Conservation (phyloP, 2,329 filamentous ascomycete species). For the Clonostachys solani region DNA sequence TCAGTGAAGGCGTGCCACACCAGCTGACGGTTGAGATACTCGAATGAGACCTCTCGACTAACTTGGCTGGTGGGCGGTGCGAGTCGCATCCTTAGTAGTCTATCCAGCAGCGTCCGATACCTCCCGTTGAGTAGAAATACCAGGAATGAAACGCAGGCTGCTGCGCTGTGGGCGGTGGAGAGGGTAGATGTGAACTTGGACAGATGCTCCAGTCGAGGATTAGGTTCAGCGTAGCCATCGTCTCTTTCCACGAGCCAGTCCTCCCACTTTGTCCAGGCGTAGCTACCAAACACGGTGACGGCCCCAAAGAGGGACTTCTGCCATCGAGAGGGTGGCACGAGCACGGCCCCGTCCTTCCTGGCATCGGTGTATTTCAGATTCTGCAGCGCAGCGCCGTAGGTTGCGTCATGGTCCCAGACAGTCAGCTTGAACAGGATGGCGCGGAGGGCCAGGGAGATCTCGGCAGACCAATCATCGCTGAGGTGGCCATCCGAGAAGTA, state of each 20-base stretch:
- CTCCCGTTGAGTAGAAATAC: constrained; percentile 87
- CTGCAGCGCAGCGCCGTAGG: constrained; percentile 89
- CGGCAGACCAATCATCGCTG: constrained; percentile 80
- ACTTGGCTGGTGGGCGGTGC: constrained; percentile 82
- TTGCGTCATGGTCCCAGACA: constrained; percentile 94
- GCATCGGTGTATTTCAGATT: constrained; percentile 89
- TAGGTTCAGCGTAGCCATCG: constrained; percentile 65
- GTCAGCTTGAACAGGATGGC: constrained; percentile 88
- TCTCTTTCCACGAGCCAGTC: constrained; percentile 75
- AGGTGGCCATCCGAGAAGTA: constrained; percentile 74
- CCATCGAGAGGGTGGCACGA: constrained; percentile 68
- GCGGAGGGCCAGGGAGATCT: constrained; percentile 75
- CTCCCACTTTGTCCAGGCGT: constrained; percentile 91
- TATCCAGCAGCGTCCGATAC: constrained; percentile 87
- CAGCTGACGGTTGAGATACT: constrained; percentile 94
- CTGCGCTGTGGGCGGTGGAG: constrained; percentile 73
- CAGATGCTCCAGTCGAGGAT: constrained; percentile 48
- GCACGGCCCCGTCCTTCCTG: constrained; percentile 55
- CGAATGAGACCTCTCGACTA: constrained; percentile 89
- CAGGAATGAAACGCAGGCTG: constrained; percentile 80
- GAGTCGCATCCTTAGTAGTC: constrained; percentile 77
- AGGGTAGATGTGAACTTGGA: constrained; percentile 64
- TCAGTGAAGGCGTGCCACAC: constrained; percentile 99
- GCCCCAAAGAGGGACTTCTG: constrained; percentile 85
- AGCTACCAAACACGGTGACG: constrained; percentile 81